A percentile compares a stretch with the other conserved stretches of the same genome.
Conservation (phyloP, 108 stramenopile species). For the Discostella stelligeroides region DNA sequence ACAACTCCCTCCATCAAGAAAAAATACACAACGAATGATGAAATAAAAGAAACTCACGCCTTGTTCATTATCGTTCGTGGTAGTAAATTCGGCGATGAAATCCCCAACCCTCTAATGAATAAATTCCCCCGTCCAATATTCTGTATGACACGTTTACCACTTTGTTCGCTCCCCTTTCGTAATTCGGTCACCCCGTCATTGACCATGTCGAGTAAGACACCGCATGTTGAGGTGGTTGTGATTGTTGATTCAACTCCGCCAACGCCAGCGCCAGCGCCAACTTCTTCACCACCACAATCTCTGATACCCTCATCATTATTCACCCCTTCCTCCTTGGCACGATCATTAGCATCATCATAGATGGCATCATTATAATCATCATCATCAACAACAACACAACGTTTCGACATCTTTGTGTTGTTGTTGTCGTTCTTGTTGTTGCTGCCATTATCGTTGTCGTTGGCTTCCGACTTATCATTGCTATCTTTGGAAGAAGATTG, state of each 20-base stretch:
- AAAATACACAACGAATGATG: neutral
- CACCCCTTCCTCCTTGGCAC: no score
- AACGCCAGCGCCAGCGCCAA: no score
- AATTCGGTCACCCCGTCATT: neutral
- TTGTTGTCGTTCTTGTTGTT: neutral
- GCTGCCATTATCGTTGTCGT: neutral
- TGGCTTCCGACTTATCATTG: constrained; percentile 17
- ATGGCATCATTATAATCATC: no score
- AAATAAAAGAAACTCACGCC: constrained; percentile 1
- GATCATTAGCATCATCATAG: no score
- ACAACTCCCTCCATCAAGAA: constrained; percentile 1
- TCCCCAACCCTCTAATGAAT: constrained; percentile 12
- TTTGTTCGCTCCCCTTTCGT: neutral
- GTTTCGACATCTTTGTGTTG: no score
- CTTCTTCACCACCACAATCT: no score
- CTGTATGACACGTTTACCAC: neutral
- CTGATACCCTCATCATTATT: no score
- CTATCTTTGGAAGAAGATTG: neutral
- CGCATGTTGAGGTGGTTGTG: neutral
- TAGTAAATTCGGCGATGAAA: neutral
- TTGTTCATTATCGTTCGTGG: neutral
- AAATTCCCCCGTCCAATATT: constrained; percentile 11
- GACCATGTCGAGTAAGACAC: neutral
- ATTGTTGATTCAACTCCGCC: no score
- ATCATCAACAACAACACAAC: no score